phyloP scores from a whole-genome alignment of 1,139 yeast species.

The Blastobotrys petasosporus region DNA sequence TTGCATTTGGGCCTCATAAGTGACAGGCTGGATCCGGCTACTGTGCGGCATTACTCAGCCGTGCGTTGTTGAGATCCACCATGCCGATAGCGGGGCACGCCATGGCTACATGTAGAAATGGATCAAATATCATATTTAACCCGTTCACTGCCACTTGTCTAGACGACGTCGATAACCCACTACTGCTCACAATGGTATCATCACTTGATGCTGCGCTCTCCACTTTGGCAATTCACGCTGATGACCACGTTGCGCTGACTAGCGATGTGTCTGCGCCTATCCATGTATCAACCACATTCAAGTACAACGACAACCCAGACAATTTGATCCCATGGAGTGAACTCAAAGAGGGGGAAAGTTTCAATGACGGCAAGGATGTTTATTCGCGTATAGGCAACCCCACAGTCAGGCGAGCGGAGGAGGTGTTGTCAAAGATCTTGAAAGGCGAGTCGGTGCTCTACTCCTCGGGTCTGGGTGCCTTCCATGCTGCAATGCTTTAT shows the following conservation, averaged over 20 bases:
- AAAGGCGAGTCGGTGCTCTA: slow-evolving; percentile 55
- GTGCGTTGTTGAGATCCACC: not conserved
- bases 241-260: slow-evolving; percentile 25
- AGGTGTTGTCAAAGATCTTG: slow-evolving; percentile 52
- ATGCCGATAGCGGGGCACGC: too few species aligned
- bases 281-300: slow-evolving; percentile 72
- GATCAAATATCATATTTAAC: not conserved
- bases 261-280: slow-evolving; percentile 73
- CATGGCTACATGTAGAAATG: too few species aligned
- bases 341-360: slow-evolving; percentile 28
- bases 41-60: too few species aligned
- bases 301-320: slow-evolving; percentile 56
- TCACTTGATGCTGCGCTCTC: too few species aligned
- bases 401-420: slow-evolving; percentile 61
- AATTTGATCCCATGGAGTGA: slow-evolving; percentile 42
- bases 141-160: not conserved
- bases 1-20: too few species aligned
- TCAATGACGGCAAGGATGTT: slow-evolving; percentile 25
- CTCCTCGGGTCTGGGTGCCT: slow-evolving; percentile 76
- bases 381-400: slow-evolving; percentile 78
- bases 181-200: too few species aligned
- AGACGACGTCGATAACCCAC: too few species aligned
- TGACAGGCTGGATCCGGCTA: too few species aligned
- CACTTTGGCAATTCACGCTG: slow-evolving; percentile 27
- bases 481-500: slow-evolving; percentile 65